These are phyloP conservation scores for Corinectria fuckeliana DNA, from an alignment of 2,329 filamentous ascomycete genomes.

Conservation along the genomic window DNA sequence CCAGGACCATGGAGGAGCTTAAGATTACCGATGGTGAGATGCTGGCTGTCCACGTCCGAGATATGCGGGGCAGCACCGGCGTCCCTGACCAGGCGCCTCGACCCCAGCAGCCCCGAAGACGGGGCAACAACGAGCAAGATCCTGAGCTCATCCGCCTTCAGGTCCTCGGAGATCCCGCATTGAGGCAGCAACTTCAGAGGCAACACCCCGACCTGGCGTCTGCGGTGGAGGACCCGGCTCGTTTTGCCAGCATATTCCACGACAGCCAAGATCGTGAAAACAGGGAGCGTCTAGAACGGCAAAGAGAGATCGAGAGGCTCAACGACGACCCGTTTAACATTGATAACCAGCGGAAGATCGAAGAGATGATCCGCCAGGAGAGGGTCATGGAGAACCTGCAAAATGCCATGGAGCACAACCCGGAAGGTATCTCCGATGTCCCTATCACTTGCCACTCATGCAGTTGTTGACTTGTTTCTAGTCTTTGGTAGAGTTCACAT, in stretches of 20 bases:
- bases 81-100: constrained; percentile 46
- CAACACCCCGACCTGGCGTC: constrained; percentile 79
- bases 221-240: constrained; percentile 75
- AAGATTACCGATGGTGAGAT: constrained; percentile 89
- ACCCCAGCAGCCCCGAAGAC: constrained; percentile 42
- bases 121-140: constrained; percentile 59
- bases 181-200: constrained; percentile 73
- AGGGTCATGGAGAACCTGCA: constrained; percentile 94
- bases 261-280: constrained; percentile 74
- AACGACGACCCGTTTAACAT: constrained; percentile 95
- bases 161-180: constrained; percentile 77
- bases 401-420: constrained; percentile 96
- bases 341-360: constrained; percentile 89
- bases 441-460: constrained; percentile 2
- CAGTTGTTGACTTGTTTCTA: constrained; percentile 45
- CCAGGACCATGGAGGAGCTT: constrained; percentile 81
- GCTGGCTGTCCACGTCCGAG: constrained; percentile 82
- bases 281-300: constrained; percentile 75
- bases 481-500: constrained; percentile 95
- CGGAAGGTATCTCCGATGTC: constrained; percentile 74
- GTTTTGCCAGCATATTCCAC: constrained; percentile 76
- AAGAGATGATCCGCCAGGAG: constrained; percentile 96
- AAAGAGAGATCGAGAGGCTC: constrained; percentile 81
- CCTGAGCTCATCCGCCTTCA: constrained; percentile 83
- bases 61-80: constrained; percentile 58